phyloP scores from a whole-genome alignment of 208 protist species.

The Novymonas esmeraldas region DNA sequence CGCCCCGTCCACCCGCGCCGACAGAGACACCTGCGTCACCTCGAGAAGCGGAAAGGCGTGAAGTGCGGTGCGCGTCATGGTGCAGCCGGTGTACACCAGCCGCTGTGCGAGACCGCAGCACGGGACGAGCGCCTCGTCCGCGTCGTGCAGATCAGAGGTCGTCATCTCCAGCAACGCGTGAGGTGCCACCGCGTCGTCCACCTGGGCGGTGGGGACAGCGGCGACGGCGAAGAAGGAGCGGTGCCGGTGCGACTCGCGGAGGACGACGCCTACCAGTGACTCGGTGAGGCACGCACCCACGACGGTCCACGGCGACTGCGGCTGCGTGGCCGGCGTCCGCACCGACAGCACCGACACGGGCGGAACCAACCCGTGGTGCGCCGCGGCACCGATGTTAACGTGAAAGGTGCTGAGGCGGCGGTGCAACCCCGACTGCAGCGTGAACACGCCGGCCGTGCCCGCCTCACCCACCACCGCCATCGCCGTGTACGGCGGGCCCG shows the following conservation, averaged over 20 bases:
- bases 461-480: neutral
- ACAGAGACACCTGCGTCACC: slow-evolving; percentile 12
- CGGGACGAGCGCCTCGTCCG: slow-evolving; percentile 28
- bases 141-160: slow-evolving; percentile 28
- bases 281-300: slow-evolving; percentile 15
- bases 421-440: neutral
- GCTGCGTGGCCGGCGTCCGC: neutral
- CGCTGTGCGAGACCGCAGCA: slow-evolving; percentile 46
- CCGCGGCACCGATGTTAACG: slow-evolving; percentile 6
- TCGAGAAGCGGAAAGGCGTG: slow-evolving; percentile 11
- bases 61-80: slow-evolving; percentile 14
- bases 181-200: slow-evolving; percentile 8
- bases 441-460: neutral
- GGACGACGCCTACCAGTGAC: slow-evolving; percentile 9
- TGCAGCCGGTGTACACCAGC: slow-evolving; percentile 36
- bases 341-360: slow-evolving; percentile 11
- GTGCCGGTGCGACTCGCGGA: slow-evolving; percentile 9
- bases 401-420: slow-evolving; percentile 14
- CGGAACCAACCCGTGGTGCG: slow-evolving; percentile 1
- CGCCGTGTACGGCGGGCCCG: slow-evolving; percentile 10
- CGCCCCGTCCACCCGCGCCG: slow-evolving; percentile 24
- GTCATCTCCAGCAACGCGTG: slow-evolving; percentile 42
- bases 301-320: neutral
- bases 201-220: neutral
- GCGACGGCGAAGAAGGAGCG: slow-evolving; percentile 18